Conservation (phyloP, 805 yeast species). For the Spathaspora sp. region DNA sequence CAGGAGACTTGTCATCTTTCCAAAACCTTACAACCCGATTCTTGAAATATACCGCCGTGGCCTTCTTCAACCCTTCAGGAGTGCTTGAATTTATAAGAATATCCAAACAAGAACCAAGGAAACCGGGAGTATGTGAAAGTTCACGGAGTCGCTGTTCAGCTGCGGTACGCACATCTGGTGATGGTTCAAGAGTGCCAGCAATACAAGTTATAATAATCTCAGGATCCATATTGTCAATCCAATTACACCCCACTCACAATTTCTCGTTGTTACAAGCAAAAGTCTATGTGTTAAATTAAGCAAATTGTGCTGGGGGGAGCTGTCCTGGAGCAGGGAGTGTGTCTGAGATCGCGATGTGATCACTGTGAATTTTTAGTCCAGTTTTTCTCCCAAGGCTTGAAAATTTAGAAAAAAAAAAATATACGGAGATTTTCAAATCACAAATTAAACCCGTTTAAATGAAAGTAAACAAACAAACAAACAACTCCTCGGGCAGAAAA, state of each 20-base stretch:
- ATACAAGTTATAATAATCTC: slow-evolving; percentile 68
- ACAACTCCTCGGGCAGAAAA: too few species aligned
- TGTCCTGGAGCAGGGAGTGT: too few species aligned
- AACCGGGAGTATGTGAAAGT: slow-evolving; percentile 62
- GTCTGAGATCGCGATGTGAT: too few species aligned
- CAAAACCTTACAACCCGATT: slow-evolving; percentile 67
- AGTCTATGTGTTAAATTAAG: neutral
- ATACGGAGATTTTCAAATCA: too few species aligned
- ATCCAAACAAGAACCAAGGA: slow-evolving; percentile 78
- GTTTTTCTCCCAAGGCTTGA: too few species aligned
- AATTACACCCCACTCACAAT: neutral
- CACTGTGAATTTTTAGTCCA: too few species aligned
- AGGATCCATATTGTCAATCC: slow-evolving; percentile 54
- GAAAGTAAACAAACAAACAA: too few species aligned
- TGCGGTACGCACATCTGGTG: slow-evolving; percentile 53
- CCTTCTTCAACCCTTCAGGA: slow-evolving; percentile 47
- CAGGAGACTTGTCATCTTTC: slow-evolving; percentile 28
- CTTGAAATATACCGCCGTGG: slow-evolving; percentile 82
- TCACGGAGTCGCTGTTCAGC: slow-evolving; percentile 68
- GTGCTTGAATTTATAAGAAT: slow-evolving; percentile 38
- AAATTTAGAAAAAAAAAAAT: too few species aligned
- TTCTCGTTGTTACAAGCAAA: neutral
- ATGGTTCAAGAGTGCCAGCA: slow-evolving; percentile 71
- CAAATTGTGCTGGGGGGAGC: neutral
- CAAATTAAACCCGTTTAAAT: too few species aligned